phyloP scores from a whole-genome alignment of 306 rosid genomes.

The Citrullus mucosospermus region DNA sequence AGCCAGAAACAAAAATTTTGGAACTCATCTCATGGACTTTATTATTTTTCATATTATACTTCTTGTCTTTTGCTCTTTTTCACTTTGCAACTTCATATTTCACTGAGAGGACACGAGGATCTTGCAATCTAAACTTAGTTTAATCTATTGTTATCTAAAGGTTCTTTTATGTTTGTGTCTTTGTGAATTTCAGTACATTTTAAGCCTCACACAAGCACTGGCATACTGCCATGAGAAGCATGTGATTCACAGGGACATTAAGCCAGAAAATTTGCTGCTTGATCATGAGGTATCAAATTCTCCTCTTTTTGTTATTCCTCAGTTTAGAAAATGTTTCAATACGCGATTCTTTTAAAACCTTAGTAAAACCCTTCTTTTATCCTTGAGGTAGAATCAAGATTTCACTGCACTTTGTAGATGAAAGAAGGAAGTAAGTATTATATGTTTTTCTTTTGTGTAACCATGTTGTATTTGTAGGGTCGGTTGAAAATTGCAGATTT shows the following conservation, averaged over 20 bases:
- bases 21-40: neutral
- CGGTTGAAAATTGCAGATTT: conserved; percentile 84
- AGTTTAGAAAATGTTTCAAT: neutral
- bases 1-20: neutral
- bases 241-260: conserved; percentile 89
- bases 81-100: neutral
- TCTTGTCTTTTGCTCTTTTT: neutral
- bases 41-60: neutral
- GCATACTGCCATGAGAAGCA: conserved; percentile 81
- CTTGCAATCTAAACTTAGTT: neutral
- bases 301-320: neutral
- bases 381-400: neutral
- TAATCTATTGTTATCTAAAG: neutral
- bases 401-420: neutral
- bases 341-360: neutral
- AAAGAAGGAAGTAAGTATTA: neutral
- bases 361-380: neutral
- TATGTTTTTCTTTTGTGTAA: neutral
- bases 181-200: conserved; percentile 42
- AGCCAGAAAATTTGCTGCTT: conserved; percentile 82
- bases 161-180: neutral
- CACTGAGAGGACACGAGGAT: neutral
- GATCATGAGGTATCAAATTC: conserved; percentile 58
- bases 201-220: conserved; percentile 75
- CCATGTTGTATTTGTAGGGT: conserved; percentile 36